Evolutionary conservation across 2,329 filamentous ascomycete species (phyloP).

Genomic region (Paramyrothecium sp.): DNA sequence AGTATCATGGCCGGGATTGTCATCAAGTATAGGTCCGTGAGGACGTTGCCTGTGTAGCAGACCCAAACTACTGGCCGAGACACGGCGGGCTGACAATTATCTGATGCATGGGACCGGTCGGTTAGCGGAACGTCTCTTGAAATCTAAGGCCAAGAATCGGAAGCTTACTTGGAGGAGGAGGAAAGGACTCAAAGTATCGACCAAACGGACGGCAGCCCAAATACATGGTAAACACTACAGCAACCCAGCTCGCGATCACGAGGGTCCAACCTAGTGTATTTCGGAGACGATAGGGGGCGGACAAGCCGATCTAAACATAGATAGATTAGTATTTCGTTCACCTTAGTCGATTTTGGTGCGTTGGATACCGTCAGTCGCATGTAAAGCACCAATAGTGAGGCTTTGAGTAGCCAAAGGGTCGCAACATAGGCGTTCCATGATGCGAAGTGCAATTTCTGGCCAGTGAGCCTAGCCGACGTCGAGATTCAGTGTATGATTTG

Average conservation of each 20-base stretch:
- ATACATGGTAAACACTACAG: background rate
- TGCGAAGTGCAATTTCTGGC: background rate
- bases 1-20: slow-evolving; percentile 16
- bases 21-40: slow-evolving; percentile 16
- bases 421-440: background rate
- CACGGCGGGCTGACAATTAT: slow-evolving; percentile 13
- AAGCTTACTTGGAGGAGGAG: background rate
- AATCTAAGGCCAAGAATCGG: background rate
- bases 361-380: background rate
- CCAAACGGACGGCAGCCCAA: background rate
- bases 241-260: background rate
- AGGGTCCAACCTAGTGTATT: background rate
- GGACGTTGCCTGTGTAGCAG: slow-evolving; percentile 12
- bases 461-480: background rate
- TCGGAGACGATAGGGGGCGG: background rate
- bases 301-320: background rate
- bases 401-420: background rate
- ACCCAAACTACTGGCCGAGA: slow-evolving; percentile 13
- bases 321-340: no score
- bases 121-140: background rate
- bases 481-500: no score
- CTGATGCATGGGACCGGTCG: slow-evolving; percentile 1
- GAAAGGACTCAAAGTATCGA: background rate
- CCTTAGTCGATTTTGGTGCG: no score
- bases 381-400: background rate